These are phyloP conservation scores for Annulohypoxylon maeteangense DNA, from an alignment of 495 filamentous ascomycete genomes.

Conservation along the genomic window DNA sequence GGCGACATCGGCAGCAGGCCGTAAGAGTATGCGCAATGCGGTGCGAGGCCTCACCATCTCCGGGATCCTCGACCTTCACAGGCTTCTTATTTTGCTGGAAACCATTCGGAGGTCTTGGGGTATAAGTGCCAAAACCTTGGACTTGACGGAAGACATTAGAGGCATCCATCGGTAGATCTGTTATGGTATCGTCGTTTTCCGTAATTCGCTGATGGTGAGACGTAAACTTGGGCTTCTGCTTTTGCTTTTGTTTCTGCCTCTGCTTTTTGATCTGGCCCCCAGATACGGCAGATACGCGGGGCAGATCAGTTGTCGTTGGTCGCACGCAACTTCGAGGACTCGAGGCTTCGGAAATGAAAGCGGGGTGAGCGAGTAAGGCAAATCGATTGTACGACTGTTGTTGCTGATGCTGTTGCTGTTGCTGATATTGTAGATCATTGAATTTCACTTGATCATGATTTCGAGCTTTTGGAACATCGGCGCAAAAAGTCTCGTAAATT, in stretches of 20 bases:
- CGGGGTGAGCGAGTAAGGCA: conserved; percentile 28
- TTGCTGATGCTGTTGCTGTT: conserved; percentile 10
- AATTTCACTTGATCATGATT: conserved; percentile 39
- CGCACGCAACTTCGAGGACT: conserved; percentile 36
- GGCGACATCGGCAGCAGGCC: conserved; percentile 85
- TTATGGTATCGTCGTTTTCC: conserved; percentile 10
- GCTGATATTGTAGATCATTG: too few species aligned
- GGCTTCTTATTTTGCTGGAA: conserved; percentile 43
- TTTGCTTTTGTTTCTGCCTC: conserved; percentile 8
- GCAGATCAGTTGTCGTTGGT: conserved; percentile 32
- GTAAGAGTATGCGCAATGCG: conserved; percentile 85
- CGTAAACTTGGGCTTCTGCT: conserved; percentile 9
- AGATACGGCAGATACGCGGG: conserved; percentile 36
- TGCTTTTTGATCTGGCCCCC: conserved; percentile 31
- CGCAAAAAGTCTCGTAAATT: conserved; percentile 39
- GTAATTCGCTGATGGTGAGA: conserved; percentile 3
- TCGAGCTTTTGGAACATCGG: conserved; percentile 23
- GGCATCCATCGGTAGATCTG: conserved; percentile 56
- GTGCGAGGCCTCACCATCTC: conserved; percentile 59
- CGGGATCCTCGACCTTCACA: conserved; percentile 48
- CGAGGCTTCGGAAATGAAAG: conserved; percentile 37
- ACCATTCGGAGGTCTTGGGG: conserved; percentile 51
- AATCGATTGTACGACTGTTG: conserved; percentile 27
- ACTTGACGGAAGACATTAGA: conserved; percentile 60
- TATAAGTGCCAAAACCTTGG: conserved; percentile 56